Evolutionary conservation across 164 flowering plant species (phyloP), one percentile per base, ranked within the genome.

Genomic region (Piper longum): DNA sequence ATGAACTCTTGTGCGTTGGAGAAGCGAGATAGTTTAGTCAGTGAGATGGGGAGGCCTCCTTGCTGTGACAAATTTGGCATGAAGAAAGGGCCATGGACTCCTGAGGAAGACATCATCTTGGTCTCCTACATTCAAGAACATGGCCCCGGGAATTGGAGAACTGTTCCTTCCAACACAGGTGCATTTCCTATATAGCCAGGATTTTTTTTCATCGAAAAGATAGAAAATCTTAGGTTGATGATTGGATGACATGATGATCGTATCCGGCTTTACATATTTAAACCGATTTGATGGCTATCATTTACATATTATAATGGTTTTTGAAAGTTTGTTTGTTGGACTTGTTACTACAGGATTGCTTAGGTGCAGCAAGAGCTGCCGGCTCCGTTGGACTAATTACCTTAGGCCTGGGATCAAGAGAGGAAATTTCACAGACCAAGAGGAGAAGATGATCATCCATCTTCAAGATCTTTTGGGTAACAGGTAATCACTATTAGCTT

Each of bases 21-120:
- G n/a, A 55, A 62, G 41, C 56, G 63, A 36, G 18, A 44, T 64
- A 51, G 52, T 45, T 59, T 56, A 51, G 51, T 11, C 19, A 55
- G 55, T 16, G 55, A 62, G 16, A 91, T 92, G 98, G 98, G 93
- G 18, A 82, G 98, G 61, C 93, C 96, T 67, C 96, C 98, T 63
- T 89, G 96, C 78, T 89, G 96, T 80, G 96, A 89, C 61, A 87
- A 87, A 72, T 64, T 74, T 51, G 96, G 91, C 1, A 85, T 87
- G 65, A 92, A 87, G 87, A 92, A 92, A 78, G 98, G 98, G 51
- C 96, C 98, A 56, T 92, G 98, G 98, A 92, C 96, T 12, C 98
- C 96, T 1, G 98, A 92, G 68, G 98, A 91, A 74, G 98, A 91
- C 58, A 92, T 92, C 75, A 75, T 85, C 72, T 68, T 92, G 66